A percentile compares a stretch with the other conserved stretches of the same genome.
These are phyloP conservation scores for Lentinula lateritia DNA, from an alignment of 768 basidiomycete species.

Conservation along the genomic window DNA sequence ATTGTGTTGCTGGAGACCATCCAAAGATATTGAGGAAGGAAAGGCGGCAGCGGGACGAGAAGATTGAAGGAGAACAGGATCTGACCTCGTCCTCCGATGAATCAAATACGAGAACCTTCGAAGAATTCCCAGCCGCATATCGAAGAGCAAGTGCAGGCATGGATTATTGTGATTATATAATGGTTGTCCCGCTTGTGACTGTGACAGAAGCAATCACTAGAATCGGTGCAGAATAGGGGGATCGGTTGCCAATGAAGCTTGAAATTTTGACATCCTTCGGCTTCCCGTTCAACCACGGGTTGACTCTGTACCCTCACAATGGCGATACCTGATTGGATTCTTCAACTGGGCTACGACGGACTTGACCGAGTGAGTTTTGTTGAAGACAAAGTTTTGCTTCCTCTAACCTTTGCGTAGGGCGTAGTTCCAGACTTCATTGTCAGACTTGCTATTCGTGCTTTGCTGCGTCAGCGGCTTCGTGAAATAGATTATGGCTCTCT, in stretches of 20 bases:
- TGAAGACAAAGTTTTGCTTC: neutral
- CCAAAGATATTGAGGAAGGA: neutral
- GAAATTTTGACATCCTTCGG: neutral
- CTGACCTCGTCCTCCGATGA: slow-evolving; percentile 6
- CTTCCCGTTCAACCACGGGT: neutral
- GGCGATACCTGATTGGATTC: slow-evolving; percentile 15
- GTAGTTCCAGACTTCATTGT: slow-evolving; percentile 57
- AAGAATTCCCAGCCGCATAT: slow-evolving; percentile 3
- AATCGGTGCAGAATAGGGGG: no score
- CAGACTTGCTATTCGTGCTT: slow-evolving; percentile 38
- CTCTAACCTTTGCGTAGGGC: slow-evolving; percentile 30
- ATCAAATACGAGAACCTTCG: slow-evolving; percentile 4
- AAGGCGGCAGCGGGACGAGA: neutral
- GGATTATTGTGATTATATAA: neutral
- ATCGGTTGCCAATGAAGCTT: no score
- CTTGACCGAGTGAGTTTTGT: slow-evolving; percentile 22
- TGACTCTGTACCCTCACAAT: neutral
- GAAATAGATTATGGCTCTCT: slow-evolving; percentile 58
- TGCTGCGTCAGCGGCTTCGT: slow-evolving; percentile 48
- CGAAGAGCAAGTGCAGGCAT: neutral
- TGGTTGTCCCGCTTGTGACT: neutral
- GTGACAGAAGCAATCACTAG: neutral
- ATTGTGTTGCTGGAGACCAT: neutral
- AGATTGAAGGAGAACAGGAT: neutral
- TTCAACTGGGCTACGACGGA: slow-evolving; percentile 32